Conservation (phyloP, 305 asterid species). For the Ajuga reptans region DNA sequence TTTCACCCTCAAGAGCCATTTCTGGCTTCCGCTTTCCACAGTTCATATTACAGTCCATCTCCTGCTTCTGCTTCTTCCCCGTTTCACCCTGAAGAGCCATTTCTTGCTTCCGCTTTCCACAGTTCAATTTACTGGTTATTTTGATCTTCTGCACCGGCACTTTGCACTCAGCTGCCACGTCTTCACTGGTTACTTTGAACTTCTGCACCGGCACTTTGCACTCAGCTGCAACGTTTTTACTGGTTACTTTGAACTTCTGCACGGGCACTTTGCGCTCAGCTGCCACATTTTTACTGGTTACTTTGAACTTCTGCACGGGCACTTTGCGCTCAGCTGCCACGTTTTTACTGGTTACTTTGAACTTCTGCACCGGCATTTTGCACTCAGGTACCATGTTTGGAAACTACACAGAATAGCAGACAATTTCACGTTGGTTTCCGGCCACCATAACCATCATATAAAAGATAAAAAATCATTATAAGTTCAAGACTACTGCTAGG, state of each 20-base stretch:
- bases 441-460: conserved; percentile 15
- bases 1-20: conserved; percentile 26
- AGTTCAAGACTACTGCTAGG: neutral
- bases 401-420: conserved; percentile 18
- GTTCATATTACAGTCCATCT: conserved; percentile 44
- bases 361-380: neutral
- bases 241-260: conserved; percentile 44
- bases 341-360: no score
- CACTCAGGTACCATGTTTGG: conserved; percentile 30
- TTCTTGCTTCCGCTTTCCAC: conserved; percentile 38
- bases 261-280: neutral
- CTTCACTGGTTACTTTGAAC: no score
- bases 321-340: neutral
- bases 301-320: no score
- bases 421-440: conserved; percentile 17
- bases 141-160: no score
- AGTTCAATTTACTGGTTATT: no score
- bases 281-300: no score
- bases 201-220: conserved; percentile 1
- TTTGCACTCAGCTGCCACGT: neutral
- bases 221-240: no score
- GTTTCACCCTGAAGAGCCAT: conserved; percentile 26
- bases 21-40: conserved; percentile 46
- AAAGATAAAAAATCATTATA: neutral
- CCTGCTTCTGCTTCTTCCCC: conserved; percentile 41